phyloP scores from a whole-genome alignment of 164 flowering plant genomes.

The Litsea cubeba region DNA sequence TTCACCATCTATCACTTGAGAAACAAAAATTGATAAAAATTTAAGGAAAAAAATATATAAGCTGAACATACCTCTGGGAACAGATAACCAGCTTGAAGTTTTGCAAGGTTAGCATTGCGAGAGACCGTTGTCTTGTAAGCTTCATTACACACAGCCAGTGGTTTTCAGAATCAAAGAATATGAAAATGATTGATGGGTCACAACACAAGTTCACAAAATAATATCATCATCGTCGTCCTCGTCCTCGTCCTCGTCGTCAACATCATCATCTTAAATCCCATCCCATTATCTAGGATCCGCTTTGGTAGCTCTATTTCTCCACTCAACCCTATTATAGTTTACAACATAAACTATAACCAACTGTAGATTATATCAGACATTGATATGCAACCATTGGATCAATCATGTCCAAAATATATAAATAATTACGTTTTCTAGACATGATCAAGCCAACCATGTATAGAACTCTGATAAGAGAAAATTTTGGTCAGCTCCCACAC shows the following conservation, averaged over 20 bases:
- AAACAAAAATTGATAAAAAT: neutral
- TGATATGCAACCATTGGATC: too few species aligned
- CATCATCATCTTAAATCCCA: neutral
- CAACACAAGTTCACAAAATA: neutral
- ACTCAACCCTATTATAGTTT: neutral
- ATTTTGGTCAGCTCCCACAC: too few species aligned
- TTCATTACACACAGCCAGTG: conserved; percentile 20
- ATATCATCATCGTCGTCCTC: neutral
- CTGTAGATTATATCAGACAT: too few species aligned
- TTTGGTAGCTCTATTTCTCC: neutral
- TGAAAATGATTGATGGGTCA: neutral
- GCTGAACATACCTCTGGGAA: conserved; percentile 78
- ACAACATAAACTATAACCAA: neutral
- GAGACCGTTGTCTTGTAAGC: conserved; percentile 74
- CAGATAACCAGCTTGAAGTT: conserved; percentile 94
- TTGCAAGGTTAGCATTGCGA: conserved; percentile 79
- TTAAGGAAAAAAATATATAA: too few species aligned
- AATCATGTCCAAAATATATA: too few species aligned
- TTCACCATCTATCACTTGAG: neutral
- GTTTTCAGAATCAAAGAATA: neutral
- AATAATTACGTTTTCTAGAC: too few species aligned
- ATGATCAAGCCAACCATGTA: too few species aligned
- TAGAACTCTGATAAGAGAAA: too few species aligned
- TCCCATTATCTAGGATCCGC: neutral
- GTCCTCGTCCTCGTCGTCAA: too few species aligned